Percentiles rank a stretch among this genome's conserved stretches.
Conservation (phyloP, 108 stramenopile species). For the Aurantiochytrium sp. region DNA sequence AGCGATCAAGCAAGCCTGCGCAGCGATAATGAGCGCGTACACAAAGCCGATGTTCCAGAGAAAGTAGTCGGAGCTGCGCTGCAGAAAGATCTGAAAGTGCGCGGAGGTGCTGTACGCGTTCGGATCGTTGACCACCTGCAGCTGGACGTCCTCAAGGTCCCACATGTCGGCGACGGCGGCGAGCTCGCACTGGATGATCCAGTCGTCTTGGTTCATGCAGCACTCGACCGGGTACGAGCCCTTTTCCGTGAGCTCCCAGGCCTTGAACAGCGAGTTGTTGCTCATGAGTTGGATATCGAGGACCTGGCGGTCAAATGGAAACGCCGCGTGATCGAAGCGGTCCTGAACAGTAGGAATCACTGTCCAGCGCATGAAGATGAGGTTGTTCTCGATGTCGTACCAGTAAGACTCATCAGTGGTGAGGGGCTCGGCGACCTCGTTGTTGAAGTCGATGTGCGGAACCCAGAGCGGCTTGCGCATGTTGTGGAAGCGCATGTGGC, state of each 20-base stretch:
- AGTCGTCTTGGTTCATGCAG: background rate
- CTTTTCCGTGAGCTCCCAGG: background rate
- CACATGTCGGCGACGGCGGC: background rate
- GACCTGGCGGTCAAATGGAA: background rate
- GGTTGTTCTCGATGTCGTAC: background rate
- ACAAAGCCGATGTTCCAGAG: background rate
- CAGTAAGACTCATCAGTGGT: background rate
- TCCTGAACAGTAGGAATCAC: background rate
- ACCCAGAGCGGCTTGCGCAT: background rate
- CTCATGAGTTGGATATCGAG: background rate
- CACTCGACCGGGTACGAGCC: background rate
- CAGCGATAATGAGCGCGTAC: background rate
- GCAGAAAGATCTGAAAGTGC: background rate
- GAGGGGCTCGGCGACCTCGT: background rate
- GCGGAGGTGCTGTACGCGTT: background rate
- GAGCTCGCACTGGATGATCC: background rate
- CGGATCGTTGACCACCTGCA: background rate
- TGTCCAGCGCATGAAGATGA: background rate
- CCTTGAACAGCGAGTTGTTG: background rate
- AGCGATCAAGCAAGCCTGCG: background rate
- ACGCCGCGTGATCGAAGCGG: background rate
- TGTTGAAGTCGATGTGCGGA: background rate
- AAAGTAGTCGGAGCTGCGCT: background rate
- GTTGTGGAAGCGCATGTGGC: background rate
- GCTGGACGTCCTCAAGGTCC: background rate